These are phyloP conservation scores for Debaryomyces udenii DNA, from an alignment of 1,139 yeast genomes.

Conservation along the genomic window DNA sequence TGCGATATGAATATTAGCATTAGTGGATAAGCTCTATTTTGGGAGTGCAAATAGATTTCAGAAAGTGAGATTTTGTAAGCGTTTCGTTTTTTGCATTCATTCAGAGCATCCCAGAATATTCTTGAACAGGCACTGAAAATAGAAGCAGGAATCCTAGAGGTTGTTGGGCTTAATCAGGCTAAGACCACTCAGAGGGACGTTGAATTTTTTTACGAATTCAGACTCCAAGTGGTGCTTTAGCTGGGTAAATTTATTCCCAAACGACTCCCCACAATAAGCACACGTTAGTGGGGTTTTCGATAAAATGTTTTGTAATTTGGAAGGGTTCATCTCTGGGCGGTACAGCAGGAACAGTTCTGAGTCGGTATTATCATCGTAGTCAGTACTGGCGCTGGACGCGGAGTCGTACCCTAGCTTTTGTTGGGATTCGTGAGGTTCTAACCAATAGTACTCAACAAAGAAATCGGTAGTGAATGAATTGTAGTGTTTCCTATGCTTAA, in stretches of 20 bases:
- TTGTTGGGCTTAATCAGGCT: background rate
- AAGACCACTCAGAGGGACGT: conserved; percentile 1
- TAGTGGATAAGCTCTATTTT: no score
- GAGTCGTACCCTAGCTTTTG: background rate
- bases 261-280: conserved; percentile 48
- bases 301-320: conserved; percentile 30
- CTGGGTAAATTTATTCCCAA: conserved; percentile 47
- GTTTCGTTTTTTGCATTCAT: no score
- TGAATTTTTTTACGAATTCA: conserved; percentile 38
- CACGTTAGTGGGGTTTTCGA: conserved; percentile 46
- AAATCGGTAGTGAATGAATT: conserved; percentile 70
- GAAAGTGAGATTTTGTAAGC: no score
- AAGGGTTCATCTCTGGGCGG: conserved; percentile 17
- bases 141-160: background rate
- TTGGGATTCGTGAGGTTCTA: conserved; percentile 15
- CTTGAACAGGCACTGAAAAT: no score
- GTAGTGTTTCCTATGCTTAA: conserved; percentile 70
- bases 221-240: conserved; percentile 52
- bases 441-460: conserved; percentile 54
- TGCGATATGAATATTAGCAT: no score
- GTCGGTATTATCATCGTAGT: conserved; percentile 11
- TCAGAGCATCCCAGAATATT: no score
- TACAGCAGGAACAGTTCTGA: conserved; percentile 20
- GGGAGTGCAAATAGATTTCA: no score
- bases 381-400: conserved; percentile 12